Conservation (phyloP, 2,329 filamentous ascomycete species). For the Mollisia scopiformis region DNA sequence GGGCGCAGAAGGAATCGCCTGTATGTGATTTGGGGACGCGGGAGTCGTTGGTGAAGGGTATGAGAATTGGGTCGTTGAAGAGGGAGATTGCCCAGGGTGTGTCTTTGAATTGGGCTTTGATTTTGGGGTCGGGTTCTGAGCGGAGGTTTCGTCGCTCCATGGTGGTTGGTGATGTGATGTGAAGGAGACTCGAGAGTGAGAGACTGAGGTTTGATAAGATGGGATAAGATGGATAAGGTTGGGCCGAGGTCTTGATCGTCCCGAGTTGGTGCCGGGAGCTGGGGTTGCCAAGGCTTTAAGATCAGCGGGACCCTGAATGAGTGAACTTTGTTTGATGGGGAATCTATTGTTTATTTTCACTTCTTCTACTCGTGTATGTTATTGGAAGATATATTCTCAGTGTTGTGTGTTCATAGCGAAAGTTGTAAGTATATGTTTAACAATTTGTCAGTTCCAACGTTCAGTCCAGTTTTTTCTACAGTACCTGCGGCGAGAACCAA, state of each 20-base stretch:
- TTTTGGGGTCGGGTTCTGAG: neutral
- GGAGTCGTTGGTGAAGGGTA: conserved; percentile 18
- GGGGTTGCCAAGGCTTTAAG: neutral
- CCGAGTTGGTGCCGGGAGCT: neutral
- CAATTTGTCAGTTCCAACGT: no score
- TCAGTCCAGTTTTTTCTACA: no score
- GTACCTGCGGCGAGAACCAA: no score
- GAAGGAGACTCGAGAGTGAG: neutral
- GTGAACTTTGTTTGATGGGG: neutral
- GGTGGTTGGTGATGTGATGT: neutral
- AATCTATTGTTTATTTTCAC: neutral
- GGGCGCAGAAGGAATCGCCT: conserved; percentile 22
- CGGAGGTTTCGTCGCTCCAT: neutral
- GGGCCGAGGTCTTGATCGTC: neutral
- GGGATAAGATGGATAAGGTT: neutral
- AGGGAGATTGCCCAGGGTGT: conserved; percentile 22
- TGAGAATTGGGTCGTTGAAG: conserved; percentile 23
- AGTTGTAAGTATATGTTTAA: no score
- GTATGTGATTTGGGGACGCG: conserved; percentile 2
- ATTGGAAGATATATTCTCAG: neutral
- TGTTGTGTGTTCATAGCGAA: no score
- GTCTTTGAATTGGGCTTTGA: conserved; percentile 19
- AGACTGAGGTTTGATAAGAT: neutral
- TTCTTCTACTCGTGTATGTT: neutral
- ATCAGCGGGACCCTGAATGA: neutral